Base-by-base conservation (phyloP, 2,329 filamentous ascomycete genomes). In the Lachnellula suecica region DNA sequence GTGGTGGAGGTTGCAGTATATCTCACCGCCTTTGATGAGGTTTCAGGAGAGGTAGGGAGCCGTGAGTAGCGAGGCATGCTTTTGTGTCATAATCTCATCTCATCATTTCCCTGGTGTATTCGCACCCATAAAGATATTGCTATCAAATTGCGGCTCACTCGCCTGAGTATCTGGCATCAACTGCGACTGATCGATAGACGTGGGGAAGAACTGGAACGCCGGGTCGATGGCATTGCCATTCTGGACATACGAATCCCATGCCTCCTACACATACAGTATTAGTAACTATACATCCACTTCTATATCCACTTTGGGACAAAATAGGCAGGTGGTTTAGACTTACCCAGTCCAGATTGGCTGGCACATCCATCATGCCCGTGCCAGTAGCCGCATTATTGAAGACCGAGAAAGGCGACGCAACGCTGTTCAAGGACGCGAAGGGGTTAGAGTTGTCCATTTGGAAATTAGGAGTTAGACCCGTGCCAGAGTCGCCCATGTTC, bases 181-280 rank as follows among this genome's bases (percentile, higher is more conserved):
- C 13, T 57, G 57, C 19, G 52, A 46, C 41, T 59, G 52, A 37
- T 65, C 64, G 19, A 59, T 47, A 15, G 49, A 54, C 2, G 59
- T 55, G 0, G 61, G 61, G 43, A 66, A 67, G 47, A 66, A 67
- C 47, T 65, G 63, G 41, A 67, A 66, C 2, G 54, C 50, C 7
- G 63, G 63, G 50, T 69, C 66, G 3, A 65, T 47, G 1, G 56
- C 43, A 20, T 59, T 74, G 5, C 80, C 75, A 47, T 80, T 82
- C 66, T 87, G 84, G 44, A 88, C 81, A 60, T 87, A 88, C 6
- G 77, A 81, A 64, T 88, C 85, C 84, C 84, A 88, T 24, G 83
- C 82, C 56, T 86, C 81, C 83, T 85, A 58, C 25, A 43, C 45
- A 49, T 37, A n/a, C n/a, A n/a, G n/a, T n/a, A n/a, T n/a, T n/a